Base-by-base conservation (phyloP, 2,329 filamentous ascomycete species). In the Neonectria punicea region DNA sequence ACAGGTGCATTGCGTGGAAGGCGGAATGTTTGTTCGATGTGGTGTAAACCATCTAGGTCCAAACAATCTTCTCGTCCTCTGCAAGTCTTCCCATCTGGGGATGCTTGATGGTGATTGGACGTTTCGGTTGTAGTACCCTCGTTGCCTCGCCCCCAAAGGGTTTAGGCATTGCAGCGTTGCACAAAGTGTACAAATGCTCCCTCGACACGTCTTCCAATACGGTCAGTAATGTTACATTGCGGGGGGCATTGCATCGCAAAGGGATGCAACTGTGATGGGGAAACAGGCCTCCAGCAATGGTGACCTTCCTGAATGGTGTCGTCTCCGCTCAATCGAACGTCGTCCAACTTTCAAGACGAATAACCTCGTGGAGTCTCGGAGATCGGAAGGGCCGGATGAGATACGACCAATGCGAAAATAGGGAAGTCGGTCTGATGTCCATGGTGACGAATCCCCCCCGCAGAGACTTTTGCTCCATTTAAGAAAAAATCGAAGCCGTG, bases 331-430 rank as follows among this genome's bases (percentile, higher is more conserved):
- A 39, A 39, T 39, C 36, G 36, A 39, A 39, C 36, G 36, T 39
- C 36, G 14, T n/a, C 36, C 36, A 39, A 39, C 36, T 39, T 39
- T n/a, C 14, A 39, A 39, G 36, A 16, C 36, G 25, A 25, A 25
- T 39, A n/a, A 8, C 16, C 36, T 39, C 36, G 36, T 39, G 14
- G 7, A 41, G 34, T 13, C 20, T 36, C 36, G 10, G 34, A 63
- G 61, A 59, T 64, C 56, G 56, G 61, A 59, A 50, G 34, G 18
- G 14, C 44, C 61, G 56, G 61, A 39, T 39, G 28, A 16, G n/a
- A 64, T 51, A 54, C 56, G 44, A 56, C 36, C 18, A 51, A 51
- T 50, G 43, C 61, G 50, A 63, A 63, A 55, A 50, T 58, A 30
- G 7, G 2, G n/a, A 16, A 22, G 49, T 51, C n/a, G 28, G 30